Base-by-base conservation (phyloP, 164 flowering plant species). In the Sedum album region DNA sequence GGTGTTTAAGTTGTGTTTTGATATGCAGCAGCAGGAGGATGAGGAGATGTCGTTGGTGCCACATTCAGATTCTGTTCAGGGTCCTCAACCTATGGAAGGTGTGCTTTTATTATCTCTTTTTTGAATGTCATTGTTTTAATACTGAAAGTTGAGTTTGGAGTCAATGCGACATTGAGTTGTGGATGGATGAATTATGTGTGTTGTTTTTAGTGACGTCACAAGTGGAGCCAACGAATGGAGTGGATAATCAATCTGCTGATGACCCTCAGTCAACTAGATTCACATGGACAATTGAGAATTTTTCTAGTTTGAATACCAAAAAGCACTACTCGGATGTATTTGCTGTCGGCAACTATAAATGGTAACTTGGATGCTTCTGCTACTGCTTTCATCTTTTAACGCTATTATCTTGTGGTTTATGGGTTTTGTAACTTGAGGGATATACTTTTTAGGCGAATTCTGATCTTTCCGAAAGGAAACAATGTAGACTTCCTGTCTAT, bases 1-100 rank as follows among this genome's bases (percentile, higher is more conserved):
- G 4, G 31, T 60, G n/a, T 69, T 63, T 60, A 55, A 48, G 18
- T 28, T 75, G 49, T 14, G 25, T 60, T 39, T 72, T 41, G 46
- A 60, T 73, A 41, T 77, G 33, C 69, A 30, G 69, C 69, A 26
- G 83, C 82, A 88, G 89, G 92, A 85, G 74, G 93, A 91, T 36
- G 96, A 91, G 64, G 96, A 91, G 69, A 96, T 89, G 84, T 85
- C 89, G 96, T 83, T 91, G 31, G 93, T 91, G 66, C 97, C 96
- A 35, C 88, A 88, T 76, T 62, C 72, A 6, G 72, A 71, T 71
- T 33, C 73, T 41, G 76, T 75, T 17, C 72, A 78, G 64, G 81
- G 76, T 75, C 74, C 72, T 6, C 68, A 66, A 38, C 33, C 76
- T 41, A 60, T 73, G 75, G 79, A 79, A 70, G 79, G 72, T 46